These are phyloP conservation scores for Tothia fuscella DNA, from an alignment of 2,329 filamentous ascomycete species.

Conservation along the genomic window DNA sequence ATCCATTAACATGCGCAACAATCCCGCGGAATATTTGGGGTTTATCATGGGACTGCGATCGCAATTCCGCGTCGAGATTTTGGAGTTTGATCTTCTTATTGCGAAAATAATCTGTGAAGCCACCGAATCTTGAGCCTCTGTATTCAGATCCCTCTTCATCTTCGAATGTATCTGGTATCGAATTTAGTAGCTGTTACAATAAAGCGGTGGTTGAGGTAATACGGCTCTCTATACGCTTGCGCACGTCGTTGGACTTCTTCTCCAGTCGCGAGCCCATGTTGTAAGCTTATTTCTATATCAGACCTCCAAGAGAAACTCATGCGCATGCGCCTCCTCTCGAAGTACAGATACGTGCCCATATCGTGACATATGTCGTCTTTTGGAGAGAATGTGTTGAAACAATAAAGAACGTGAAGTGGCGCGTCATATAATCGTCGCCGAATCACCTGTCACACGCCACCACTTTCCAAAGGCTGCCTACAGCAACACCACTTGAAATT, in stretches of 20 bases:
- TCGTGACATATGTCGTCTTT: no score
- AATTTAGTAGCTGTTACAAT: background rate
- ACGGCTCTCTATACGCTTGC: constrained; percentile 52
- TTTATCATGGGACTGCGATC: constrained; percentile 52
- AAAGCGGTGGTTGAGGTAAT: constrained; percentile 15
- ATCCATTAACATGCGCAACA: constrained; percentile 86
- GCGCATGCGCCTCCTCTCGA: no score
- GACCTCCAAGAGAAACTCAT: no score
- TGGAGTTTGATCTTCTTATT: constrained; percentile 96
- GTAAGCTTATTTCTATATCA: constrained; percentile 2
- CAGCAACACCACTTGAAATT: no score
- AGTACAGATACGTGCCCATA: no score
- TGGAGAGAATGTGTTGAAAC: no score
- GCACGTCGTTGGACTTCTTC: constrained; percentile 45
- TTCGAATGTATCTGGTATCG: constrained; percentile 51
- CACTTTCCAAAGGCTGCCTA: no score
- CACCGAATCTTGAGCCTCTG: constrained; percentile 71
- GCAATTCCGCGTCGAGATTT: constrained; percentile 76
- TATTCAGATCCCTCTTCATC: constrained; percentile 88
- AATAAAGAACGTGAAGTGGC: no score
- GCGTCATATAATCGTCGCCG: no score
- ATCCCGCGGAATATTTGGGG: constrained; percentile 83
- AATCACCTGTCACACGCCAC: no score
- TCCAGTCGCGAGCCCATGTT: constrained; percentile 51
- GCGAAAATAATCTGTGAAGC: constrained; percentile 83